phyloP scores from a whole-genome alignment of 331 rosid species.

The Stylosanthes scabra region DNA sequence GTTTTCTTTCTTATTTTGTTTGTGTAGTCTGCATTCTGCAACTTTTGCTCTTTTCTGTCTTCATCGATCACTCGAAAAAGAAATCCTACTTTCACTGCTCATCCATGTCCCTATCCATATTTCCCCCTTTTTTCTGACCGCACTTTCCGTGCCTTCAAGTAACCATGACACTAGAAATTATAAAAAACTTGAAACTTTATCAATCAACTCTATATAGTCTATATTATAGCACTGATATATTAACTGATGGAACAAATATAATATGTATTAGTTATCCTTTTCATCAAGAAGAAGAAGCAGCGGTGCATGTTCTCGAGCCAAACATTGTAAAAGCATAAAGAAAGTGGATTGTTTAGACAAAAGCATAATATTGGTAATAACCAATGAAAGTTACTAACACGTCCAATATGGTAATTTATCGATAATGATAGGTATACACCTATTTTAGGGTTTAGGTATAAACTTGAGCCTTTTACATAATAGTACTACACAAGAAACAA shows the following conservation, averaged over 20 bases:
- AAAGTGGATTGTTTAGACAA: not conserved
- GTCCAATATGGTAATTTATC: too few relatives aligned
- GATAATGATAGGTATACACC: too few relatives aligned
- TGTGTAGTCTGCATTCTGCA: not conserved
- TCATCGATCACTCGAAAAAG: slow-evolving; percentile 4
- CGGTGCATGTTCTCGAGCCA: not conserved
- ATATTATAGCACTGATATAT: not conserved
- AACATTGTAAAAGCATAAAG: not conserved
- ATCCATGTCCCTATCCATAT: slow-evolving; percentile 46
- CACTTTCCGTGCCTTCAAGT: slow-evolving; percentile 38
- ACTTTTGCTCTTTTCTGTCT: slow-evolving; percentile 13
- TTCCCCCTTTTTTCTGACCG: slow-evolving; percentile 51
- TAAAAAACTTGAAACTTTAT: slow-evolving; percentile 21
- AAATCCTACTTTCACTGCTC: slow-evolving; percentile 54
- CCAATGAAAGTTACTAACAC: not conserved
- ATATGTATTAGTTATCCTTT: not conserved
- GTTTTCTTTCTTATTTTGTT: not conserved
- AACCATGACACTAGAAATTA: slow-evolving; percentile 32
- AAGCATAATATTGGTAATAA: not conserved
- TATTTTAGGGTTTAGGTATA: too few relatives aligned
- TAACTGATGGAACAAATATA: not conserved
- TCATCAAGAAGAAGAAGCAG: not conserved
- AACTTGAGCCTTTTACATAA: too few relatives aligned
- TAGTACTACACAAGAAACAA: not conserved
- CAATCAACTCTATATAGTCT: not conserved